Conservation (phyloP, 176 grass and related monocot species). For the sorghum (Sorghum bicolor) region Sorghum_bicolor_NCBIv3 NC_012879.2:4875001-4875500, state of each 20-base stretch:
- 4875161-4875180: slow-evolving; percentile 4
- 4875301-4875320: background rate
- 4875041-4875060: background rate
- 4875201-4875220: background rate
- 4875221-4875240: background rate
- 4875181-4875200: background rate
- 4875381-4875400: background rate
- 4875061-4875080: background rate
- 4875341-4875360: background rate
- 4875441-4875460: slow-evolving; percentile 1
- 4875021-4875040: background rate
- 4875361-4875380: background rate
- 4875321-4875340: background rate
- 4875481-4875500: background rate
- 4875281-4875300: background rate
- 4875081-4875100: background rate
- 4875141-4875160: background rate
- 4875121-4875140: background rate
- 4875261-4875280: background rate
- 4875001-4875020: slow-evolving; percentile 2
- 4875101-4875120: background rate
- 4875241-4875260: background rate
- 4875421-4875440: background rate
- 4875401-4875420: background rate
- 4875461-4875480: slow-evolving; percentile 1